These are phyloP conservation scores for Corymbia calophylla DNA, from an alignment of 441 rosid species.

Conservation along the genomic window DNA sequence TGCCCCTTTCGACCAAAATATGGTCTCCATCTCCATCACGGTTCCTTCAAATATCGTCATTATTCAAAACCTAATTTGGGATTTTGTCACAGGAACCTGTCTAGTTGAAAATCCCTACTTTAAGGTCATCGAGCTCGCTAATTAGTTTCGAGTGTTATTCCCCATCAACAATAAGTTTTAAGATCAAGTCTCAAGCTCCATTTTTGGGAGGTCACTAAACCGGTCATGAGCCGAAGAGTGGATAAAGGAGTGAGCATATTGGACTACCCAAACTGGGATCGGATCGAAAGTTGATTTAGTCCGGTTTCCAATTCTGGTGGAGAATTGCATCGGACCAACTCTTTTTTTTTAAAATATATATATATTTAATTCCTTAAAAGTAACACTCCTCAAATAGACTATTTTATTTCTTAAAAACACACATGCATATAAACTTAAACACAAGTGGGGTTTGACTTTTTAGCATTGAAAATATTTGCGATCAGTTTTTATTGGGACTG, in stretches of 20 bases:
- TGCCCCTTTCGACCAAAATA: background rate
- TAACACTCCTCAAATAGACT: too few relatives aligned
- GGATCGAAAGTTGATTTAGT: too few relatives aligned
- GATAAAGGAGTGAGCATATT: background rate
- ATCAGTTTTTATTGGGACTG: too few relatives aligned
- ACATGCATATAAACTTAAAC: too few relatives aligned
- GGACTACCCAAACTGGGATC: too few relatives aligned
- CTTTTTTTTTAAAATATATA: too few relatives aligned
- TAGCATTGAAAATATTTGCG: too few relatives aligned
- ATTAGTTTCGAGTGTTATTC: background rate
- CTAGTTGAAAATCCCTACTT: background rate
- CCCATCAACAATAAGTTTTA: background rate
- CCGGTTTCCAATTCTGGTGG: too few relatives aligned
- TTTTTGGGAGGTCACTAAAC: background rate
- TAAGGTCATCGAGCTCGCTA: background rate
- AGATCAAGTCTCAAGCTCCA: background rate
- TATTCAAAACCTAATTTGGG: background rate
- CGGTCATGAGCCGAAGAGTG: background rate
- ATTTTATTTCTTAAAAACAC: too few relatives aligned
- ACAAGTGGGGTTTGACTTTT: too few relatives aligned
- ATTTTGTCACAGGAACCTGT: background rate
- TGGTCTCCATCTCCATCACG: background rate
- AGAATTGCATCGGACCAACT: too few relatives aligned
- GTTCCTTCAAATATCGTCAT: background rate
- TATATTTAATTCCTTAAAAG: too few relatives aligned